Conservation (phyloP, 202 grass and related monocot species). For the Setaria italica region DNA sequence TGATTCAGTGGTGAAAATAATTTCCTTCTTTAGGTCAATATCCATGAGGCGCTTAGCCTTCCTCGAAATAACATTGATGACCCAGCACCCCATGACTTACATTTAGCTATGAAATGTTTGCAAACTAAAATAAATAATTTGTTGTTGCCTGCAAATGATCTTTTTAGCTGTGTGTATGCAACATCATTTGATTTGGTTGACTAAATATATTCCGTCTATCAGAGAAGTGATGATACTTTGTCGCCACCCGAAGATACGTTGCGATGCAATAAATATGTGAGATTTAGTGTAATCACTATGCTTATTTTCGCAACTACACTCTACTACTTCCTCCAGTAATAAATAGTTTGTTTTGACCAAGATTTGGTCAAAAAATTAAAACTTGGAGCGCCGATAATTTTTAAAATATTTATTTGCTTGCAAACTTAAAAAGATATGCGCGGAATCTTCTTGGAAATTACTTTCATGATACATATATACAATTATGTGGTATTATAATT, state of each 20-base stretch:
- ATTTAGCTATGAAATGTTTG: too few species aligned
- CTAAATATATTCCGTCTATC: background rate
- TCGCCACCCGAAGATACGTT: background rate
- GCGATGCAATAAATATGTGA: background rate
- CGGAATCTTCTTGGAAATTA: background rate
- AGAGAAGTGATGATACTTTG: background rate
- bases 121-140: too few species aligned
- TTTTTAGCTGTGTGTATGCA: too few species aligned
- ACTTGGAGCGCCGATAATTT: background rate
- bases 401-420: background rate
- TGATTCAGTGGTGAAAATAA: too few species aligned
- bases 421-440: background rate
- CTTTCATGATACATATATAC: background rate
- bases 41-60: too few species aligned
- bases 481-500: background rate
- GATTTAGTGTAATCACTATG: background rate
- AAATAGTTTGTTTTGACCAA: background rate
- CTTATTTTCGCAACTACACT: background rate
- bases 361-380: background rate
- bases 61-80: too few species aligned
- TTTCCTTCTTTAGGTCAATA: too few species aligned
- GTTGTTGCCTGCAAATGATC: too few species aligned
- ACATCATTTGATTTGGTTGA: background rate
- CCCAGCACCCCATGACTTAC: too few species aligned
- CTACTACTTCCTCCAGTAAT: background rate